Evolutionary conservation across 257 asterid species (phyloP).

Genomic region (Nicotiana paniculata): DNA sequence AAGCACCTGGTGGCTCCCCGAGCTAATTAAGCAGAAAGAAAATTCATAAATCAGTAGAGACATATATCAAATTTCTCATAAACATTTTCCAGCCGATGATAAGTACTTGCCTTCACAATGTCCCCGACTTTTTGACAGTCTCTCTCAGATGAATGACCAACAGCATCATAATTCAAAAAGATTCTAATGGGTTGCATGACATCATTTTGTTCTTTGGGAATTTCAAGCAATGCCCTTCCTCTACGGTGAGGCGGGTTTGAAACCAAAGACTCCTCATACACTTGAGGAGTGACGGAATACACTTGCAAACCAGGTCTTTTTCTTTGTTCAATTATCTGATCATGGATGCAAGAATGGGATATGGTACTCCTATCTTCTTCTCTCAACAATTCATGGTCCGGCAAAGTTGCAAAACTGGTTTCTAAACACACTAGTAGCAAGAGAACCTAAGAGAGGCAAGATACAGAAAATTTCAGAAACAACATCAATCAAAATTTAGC

Average conservation of each 20-base stretch:
- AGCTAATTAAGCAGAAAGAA: constrained; percentile 45
- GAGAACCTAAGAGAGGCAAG: constrained; percentile 44
- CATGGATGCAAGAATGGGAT: constrained; percentile 91
- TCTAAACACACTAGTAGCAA: constrained; percentile 49
- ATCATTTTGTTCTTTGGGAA: constrained; percentile 36
- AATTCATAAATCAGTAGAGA: constrained; percentile 1
- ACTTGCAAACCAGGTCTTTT: constrained; percentile 76
- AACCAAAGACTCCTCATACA: constrained; percentile 45
- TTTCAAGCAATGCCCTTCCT: constrained; percentile 63
- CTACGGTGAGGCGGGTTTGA: constrained; percentile 33
- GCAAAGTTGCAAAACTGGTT: constrained; percentile 40
- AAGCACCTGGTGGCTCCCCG: constrained; percentile 89
- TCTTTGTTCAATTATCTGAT: constrained; percentile 79
- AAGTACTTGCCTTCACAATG: constrained; percentile 70
- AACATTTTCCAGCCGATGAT: neutral
- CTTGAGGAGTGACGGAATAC: constrained; percentile 79
- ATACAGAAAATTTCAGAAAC: neutral
- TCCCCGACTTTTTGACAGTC: constrained; percentile 83
- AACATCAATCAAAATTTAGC: neutral
- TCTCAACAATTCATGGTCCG: constrained; percentile 34
- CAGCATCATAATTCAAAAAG: constrained; percentile 92
- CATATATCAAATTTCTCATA: neutral
- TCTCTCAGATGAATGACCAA: constrained; percentile 93
- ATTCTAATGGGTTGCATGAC: constrained; percentile 81
- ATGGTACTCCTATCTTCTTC: constrained; percentile 30